Base-by-base conservation (phyloP, 1,284 basidiomycete species). In the Leccinum pseudoinsigne region DNA sequence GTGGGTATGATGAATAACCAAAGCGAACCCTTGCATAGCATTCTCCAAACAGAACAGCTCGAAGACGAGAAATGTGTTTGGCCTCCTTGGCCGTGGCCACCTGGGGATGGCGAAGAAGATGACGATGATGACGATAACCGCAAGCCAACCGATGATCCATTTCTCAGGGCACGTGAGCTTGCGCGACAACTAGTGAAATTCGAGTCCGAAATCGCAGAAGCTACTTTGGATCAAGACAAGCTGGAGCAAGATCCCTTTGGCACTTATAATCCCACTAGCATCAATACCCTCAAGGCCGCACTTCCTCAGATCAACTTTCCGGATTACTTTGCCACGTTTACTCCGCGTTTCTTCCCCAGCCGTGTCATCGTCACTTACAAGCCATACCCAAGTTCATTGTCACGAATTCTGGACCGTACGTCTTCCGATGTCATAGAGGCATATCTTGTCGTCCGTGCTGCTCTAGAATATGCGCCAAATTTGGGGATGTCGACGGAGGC, bases 1-100 rank as follows among this genome's bases (percentile, higher is more conserved):
- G 31, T 73, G n/a, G 64, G 18, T 58, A 58, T 11, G 56, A 62
- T 26, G 55, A 59, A n/a, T 57, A 61, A 7, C 8, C 38, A 47
- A 21, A 64, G 61, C 21, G 64, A 66, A 51, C 66, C 59, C 26
- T 57, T 69, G 45, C 62, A 63, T n/a, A 61, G 76, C 14, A 18
- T 68, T 62, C 55, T 69, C 10, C 71, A 71, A 60, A 65, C 65
- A 36, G 64, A 87, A 71, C 70, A 74, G 34, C 16, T 70, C n/a
- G 83, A 86, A 61, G 83, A 86, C 12, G 80, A 85, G 18, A 78
- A 89, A 40, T 80, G 78, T 62, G 78, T 83, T 31, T 92, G 88
- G 89, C 90, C 91, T 57, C 89, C 90, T 58, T 93, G 90, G 89
- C 93, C 93, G 2, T 95, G 92, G 92, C 93, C 93, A 69, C 88